phyloP scores from a whole-genome alignment of 2,329 filamentous ascomycete species.

The Claviceps capensis region DNA sequence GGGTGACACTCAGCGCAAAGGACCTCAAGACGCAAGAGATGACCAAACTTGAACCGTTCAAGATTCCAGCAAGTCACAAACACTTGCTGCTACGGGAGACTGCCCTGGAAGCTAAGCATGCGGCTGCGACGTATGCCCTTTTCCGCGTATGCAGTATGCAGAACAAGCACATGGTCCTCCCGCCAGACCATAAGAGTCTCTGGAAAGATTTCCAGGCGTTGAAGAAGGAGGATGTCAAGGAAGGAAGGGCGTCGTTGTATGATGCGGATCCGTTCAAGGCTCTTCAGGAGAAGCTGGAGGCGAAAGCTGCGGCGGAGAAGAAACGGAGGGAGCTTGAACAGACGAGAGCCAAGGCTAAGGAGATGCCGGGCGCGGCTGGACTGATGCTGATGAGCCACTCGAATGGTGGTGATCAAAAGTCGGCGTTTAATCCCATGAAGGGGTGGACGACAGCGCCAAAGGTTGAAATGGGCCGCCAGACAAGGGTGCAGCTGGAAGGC shows the following conservation, averaged over 20 bases:
- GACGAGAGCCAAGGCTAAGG: slow-evolving; percentile 53
- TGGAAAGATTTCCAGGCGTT: slow-evolving; percentile 86
- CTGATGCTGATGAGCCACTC: slow-evolving; percentile 36
- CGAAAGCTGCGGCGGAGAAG: slow-evolving; percentile 63
- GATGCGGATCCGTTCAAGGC: slow-evolving; percentile 87
- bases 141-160: slow-evolving; percentile 91
- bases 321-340: slow-evolving; percentile 59
- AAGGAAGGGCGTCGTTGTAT: slow-evolving; percentile 77
- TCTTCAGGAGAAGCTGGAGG: slow-evolving; percentile 64
- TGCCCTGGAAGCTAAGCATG: slow-evolving; percentile 81
- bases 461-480: slow-evolving; percentile 81
- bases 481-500: slow-evolving; percentile 64
- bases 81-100: slow-evolving; percentile 64
- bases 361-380: slow-evolving; percentile 44
- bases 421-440: slow-evolving; percentile 40
- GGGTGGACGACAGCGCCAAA: slow-evolving; percentile 78
- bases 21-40: slow-evolving; percentile 75
- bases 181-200: slow-evolving; percentile 74
- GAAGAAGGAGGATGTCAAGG: slow-evolving; percentile 67
- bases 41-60: slow-evolving; percentile 65
- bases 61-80: slow-evolving; percentile 62
- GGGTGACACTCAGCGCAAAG: slow-evolving; percentile 61
- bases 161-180: slow-evolving; percentile 88
- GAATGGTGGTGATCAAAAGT: slow-evolving; percentile 17
- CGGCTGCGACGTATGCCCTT: slow-evolving; percentile 80